These are phyloP conservation scores for Helicostylum pulchrum DNA, from an alignment of 192 early-diverging fungal genomes.

Conservation along the genomic window DNA sequence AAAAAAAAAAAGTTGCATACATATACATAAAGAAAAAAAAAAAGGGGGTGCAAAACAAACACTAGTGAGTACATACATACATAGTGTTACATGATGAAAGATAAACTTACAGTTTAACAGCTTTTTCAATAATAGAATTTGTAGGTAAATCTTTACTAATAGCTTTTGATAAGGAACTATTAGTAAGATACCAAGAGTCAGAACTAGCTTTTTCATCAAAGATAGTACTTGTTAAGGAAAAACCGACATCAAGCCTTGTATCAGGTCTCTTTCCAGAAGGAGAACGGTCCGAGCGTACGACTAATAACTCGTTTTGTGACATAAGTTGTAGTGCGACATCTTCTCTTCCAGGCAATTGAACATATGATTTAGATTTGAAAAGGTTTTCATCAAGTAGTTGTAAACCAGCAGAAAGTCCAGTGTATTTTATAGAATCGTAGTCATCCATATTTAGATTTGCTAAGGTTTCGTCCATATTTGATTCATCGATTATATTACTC, in stretches of 20 bases:
- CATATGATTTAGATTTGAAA: conserved; percentile 21
- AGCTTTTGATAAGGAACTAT: not conserved
- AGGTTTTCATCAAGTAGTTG: conserved; percentile 26
- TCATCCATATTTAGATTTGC: conserved; percentile 25
- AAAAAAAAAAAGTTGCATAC: conserved; percentile 5
- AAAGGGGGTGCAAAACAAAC: not conserved
- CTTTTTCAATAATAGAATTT: conserved; percentile 15
- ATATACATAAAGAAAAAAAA: not conserved
- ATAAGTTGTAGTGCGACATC: conserved; percentile 29
- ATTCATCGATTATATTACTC: not conserved
- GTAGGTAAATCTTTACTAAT: not conserved
- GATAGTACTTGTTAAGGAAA: conserved; percentile 24
- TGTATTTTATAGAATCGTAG: conserved; percentile 33
- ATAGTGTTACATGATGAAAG: not conserved
- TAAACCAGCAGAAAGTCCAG: conserved; percentile 28
- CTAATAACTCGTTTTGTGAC: conserved; percentile 27
- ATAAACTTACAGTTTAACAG: conserved; percentile 12
- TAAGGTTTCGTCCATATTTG: conserved; percentile 19
- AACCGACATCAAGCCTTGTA: conserved; percentile 22
- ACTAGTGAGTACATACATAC: no score
- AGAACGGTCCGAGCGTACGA: conserved; percentile 26
- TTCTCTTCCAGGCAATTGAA: conserved; percentile 30
- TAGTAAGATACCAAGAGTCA: not conserved
- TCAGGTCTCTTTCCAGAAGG: conserved; percentile 18
- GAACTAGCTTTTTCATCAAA: conserved; percentile 3